phyloP scores from a whole-genome alignment of 2,329 filamentous ascomycete species.

The Fusarium chaquense region DNA sequence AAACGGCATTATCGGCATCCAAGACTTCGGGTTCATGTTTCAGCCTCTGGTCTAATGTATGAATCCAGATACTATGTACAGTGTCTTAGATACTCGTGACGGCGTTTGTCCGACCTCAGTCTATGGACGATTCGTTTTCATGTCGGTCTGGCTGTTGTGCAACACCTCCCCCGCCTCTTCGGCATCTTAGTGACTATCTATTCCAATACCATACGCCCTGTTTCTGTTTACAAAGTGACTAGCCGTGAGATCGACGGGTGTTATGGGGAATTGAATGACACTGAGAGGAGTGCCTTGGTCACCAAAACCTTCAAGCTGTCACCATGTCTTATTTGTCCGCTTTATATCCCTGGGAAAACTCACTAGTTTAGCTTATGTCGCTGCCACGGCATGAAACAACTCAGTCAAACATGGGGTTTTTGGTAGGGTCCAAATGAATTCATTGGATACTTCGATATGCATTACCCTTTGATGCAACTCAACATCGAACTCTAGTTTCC shows the following conservation, averaged over 20 bases:
- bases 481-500: constrained; percentile 22
- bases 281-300: constrained; percentile 8
- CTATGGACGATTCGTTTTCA: constrained; percentile 5
- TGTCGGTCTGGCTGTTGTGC: constrained; percentile 14
- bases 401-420: constrained; percentile 28
- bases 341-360: constrained; percentile 1
- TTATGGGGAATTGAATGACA: constrained; percentile 20
- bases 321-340: constrained; percentile 3
- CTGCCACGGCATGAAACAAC: constrained; percentile 34
- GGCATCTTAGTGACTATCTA: constrained; percentile 18
- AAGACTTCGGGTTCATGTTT: constrained; percentile 19
- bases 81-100: constrained; percentile 36
- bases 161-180: constrained; percentile 14
- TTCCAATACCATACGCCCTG: constrained; percentile 14
- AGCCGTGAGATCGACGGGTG: constrained; percentile 25
- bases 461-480: constrained; percentile 22
- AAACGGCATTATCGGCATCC: constrained; percentile 18
- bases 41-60: constrained; percentile 15
- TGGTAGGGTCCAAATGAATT: constrained; percentile 1
- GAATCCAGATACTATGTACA: constrained; percentile 14
- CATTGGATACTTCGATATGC: constrained; percentile 19
- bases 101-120: constrained; percentile 12
- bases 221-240: constrained; percentile 16
- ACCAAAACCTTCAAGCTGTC: constrained; percentile 9
- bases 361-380: constrained; percentile 19